Base-by-base conservation (phyloP, 257 asterid species). In the Forsythia viridissima region DNA sequence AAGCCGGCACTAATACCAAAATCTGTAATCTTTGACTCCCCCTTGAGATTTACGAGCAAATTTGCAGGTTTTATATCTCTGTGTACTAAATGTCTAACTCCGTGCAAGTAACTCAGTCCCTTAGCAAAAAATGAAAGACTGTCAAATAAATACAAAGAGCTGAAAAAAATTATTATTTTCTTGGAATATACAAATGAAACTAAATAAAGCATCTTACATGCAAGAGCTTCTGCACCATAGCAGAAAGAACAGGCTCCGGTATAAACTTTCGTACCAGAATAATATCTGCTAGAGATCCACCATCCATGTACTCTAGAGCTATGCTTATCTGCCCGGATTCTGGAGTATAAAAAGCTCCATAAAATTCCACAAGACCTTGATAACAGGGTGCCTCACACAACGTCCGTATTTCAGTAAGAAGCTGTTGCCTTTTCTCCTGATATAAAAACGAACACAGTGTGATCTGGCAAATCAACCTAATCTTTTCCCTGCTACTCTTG, bases 31-130 rank as follows among this genome's bases (percentile, higher is more conserved):
- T 96, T 96, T 4, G 99, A 91, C 84, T 96, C 99, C 81, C 99
- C 99, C 84, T 92, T 92, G 76, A 96, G 94, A 82, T 93, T 96
- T 72, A 96, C 90, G 13, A 96, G 97, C 83, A 96, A 79, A 92
- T 96, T 96, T 79, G 99, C 99, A 38, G 99, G 99, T 87, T 93
- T 96, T 83, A 96, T 96, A 84, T 96, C 99, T 87, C 99, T 88
- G 87, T 96, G 99, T 83, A 96, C 99, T 80, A 96, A 90, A 87
- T 96, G 96, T 75, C 96, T 86, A 76, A 85, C 97, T 89, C 98
- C 97, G 70, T 96, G 99, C 90, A 96, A 89, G 85, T 92, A 93
- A 87, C 86, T 89, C 61, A 96, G 87, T 46, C 99, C 99, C 99
- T 96, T 82, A 44, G 84, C 78, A 78, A 83, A 79, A 16, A 82